Percentiles rank a stretch among this genome's conserved stretches.
These are phyloP conservation scores for Annulohypoxylon bovei DNA, from an alignment of 495 filamentous ascomycete genomes.

Conservation along the genomic window DNA sequence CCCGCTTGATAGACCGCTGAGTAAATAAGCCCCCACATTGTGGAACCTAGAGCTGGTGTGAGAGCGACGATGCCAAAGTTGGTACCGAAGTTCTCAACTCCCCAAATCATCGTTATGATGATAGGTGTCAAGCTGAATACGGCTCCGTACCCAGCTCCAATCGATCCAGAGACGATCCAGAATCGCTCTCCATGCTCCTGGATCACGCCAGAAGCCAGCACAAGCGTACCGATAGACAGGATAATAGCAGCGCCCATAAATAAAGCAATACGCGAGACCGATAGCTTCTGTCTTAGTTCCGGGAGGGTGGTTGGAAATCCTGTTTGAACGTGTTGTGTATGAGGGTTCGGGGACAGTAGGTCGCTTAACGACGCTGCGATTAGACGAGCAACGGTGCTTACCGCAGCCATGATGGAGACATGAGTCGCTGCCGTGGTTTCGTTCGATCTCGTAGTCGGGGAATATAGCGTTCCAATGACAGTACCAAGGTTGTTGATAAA, in stretches of 20 bases:
- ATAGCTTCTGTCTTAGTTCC: slow-evolving; percentile 53
- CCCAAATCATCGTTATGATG: slow-evolving; percentile 94
- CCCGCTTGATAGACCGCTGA: slow-evolving; percentile 79
- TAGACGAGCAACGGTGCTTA: slow-evolving; percentile 88
- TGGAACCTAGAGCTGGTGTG: slow-evolving; percentile 84
- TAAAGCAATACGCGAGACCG: slow-evolving; percentile 80
- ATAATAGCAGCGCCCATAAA: slow-evolving; percentile 78
- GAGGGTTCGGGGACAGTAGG: slow-evolving; percentile 76
- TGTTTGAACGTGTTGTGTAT: slow-evolving; percentile 54
- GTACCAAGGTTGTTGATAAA: slow-evolving; percentile 98
- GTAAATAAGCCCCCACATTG: slow-evolving; percentile 87
- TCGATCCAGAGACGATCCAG: slow-evolving; percentile 78
- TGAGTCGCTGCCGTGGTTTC: slow-evolving; percentile 83
- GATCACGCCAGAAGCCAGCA: slow-evolving; percentile 76
- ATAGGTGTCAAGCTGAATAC: slow-evolving; percentile 90
- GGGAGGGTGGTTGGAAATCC: slow-evolving; percentile 47
- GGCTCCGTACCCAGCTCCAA: slow-evolving; percentile 92
- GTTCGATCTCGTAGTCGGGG: slow-evolving; percentile 58
- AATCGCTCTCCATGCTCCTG: slow-evolving; percentile 75
- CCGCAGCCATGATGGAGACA: slow-evolving; percentile 89
- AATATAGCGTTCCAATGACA: slow-evolving; percentile 85
- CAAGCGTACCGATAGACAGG: slow-evolving; percentile 77
- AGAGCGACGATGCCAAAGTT: slow-evolving; percentile 97
- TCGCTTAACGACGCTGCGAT: slow-evolving; percentile 87
- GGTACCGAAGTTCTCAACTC: slow-evolving; percentile 96